Percentiles rank a stretch among this genome's conserved stretches.
phyloP scores from a whole-genome alignment of 192 early-diverging fungal genomes.

The Gonapodya sp. region DNA sequence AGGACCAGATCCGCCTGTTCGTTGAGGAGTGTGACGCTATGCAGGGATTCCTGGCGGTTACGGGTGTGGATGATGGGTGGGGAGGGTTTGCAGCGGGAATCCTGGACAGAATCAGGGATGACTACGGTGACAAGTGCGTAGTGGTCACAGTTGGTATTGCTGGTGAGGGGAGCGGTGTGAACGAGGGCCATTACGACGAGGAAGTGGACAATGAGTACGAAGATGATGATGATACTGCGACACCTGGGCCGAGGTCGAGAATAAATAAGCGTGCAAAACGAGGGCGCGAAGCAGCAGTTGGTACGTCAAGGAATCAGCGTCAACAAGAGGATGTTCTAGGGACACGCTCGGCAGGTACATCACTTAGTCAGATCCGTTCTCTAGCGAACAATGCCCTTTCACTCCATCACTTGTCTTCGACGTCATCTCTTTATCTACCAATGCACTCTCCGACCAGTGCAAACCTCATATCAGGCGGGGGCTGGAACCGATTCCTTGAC shows the following conservation, averaged over 20 bases:
- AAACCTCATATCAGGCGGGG: background rate
- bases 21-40: background rate
- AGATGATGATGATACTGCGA: background rate
- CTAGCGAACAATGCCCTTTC: background rate
- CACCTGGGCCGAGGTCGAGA: background rate
- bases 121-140: background rate
- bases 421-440: background rate
- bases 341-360: background rate
- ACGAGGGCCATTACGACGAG: background rate
- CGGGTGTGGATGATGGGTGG: background rate
- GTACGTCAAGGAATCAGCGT: background rate
- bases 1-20: background rate
- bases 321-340: background rate
- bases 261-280: background rate
- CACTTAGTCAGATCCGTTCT: background rate
- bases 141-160: background rate
- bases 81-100: background rate
- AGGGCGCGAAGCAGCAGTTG: too few species aligned
- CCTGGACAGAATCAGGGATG: background rate
- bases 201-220: background rate
- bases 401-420: background rate
- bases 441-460: background rate
- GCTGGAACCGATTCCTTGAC: background rate
- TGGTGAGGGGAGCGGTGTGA: background rate
- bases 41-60: background rate